A percentile compares a stretch with the other conserved stretches of the same genome.
These are phyloP conservation scores for Cercophora newfieldiana DNA, from an alignment of 495 filamentous ascomycete species.

Conservation along the genomic window DNA sequence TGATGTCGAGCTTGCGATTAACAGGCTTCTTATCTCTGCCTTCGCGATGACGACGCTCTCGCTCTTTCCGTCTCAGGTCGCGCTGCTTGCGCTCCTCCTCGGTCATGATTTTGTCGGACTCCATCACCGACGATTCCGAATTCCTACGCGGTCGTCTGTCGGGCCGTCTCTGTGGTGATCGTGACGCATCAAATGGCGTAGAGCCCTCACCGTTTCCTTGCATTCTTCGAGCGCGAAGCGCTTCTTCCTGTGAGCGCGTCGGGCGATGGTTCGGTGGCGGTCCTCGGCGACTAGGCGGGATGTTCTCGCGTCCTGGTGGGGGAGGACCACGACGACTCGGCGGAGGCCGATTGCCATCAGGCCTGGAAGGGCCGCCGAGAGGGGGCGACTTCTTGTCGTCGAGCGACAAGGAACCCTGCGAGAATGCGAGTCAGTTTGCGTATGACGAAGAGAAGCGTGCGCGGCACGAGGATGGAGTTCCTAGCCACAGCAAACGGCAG, in stretches of 20 bases:
- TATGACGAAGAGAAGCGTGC: not conserved
- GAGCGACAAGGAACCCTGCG: constrained; percentile 52
- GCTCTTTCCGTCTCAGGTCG: constrained; percentile 70
- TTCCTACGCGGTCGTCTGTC: constrained; percentile 74
- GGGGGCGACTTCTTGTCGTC: constrained; percentile 40
- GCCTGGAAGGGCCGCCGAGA: constrained; percentile 35
- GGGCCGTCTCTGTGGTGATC: constrained; percentile 39
- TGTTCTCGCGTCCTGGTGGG: constrained; percentile 50
- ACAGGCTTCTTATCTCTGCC: constrained; percentile 57
- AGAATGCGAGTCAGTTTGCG: constrained; percentile 18
- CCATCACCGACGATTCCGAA: constrained; percentile 89
- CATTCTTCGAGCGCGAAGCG: constrained; percentile 46
- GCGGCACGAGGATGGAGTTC: not conserved
- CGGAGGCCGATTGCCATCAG: constrained; percentile 42
- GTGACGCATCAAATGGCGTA: constrained; percentile 34
- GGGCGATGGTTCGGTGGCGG: constrained; percentile 56
- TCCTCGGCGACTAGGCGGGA: constrained; percentile 43
- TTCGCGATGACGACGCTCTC: constrained; percentile 66
- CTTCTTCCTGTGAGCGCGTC: constrained; percentile 63
- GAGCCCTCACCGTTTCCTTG: constrained; percentile 36
- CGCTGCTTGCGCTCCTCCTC: constrained; percentile 76
- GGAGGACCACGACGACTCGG: constrained; percentile 39
- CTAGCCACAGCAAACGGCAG: not conserved
- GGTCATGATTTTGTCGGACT: constrained; percentile 59
- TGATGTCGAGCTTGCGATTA: constrained; percentile 78